These are phyloP conservation scores for Rhizoclosmatium globosum DNA, from an alignment of 192 early-diverging fungal species.

Conservation along the genomic window DNA sequence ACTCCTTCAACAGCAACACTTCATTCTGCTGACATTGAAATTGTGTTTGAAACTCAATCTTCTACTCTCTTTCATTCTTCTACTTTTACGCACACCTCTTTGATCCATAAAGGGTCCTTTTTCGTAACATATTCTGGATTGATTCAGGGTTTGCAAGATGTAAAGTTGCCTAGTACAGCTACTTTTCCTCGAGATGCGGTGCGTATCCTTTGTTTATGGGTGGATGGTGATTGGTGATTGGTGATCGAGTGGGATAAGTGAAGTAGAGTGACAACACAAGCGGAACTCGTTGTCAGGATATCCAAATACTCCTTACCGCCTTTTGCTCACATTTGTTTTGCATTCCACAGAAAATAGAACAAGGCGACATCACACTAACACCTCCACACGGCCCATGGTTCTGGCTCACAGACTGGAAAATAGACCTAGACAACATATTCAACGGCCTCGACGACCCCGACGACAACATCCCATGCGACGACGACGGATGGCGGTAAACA, in stretches of 20 bases:
- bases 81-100: not conserved
- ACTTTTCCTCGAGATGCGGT: not conserved
- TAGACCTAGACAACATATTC: too few species aligned
- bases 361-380: slow-evolving; percentile 35
- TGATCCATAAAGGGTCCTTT: not conserved
- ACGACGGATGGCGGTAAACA: slow-evolving; percentile 81
- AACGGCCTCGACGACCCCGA: too few species aligned
- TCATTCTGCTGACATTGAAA: slow-evolving; percentile 64
- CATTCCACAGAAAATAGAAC: not conserved
- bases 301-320: too few species aligned
- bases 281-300: not conserved
- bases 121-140: not conserved
- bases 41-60: slow-evolving; percentile 78
- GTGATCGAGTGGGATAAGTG: too few species aligned
- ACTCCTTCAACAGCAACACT: slow-evolving; percentile 11
- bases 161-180: not conserved
- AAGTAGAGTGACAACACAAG: too few species aligned
- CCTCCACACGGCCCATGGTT: slow-evolving; percentile 62
- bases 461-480: too few species aligned
- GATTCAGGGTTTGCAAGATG: not conserved
- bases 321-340: too few species aligned
- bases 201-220: too few species aligned
- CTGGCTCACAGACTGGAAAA: slow-evolving; percentile 84
- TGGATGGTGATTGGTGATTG: too few species aligned
- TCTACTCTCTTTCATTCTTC: slow-evolving; percentile 53